A percentile compares a stretch with the other conserved stretches of the same genome.
Conservation (phyloP, 2,329 filamentous ascomycete genomes). For the Davidsoniella virescens region DNA sequence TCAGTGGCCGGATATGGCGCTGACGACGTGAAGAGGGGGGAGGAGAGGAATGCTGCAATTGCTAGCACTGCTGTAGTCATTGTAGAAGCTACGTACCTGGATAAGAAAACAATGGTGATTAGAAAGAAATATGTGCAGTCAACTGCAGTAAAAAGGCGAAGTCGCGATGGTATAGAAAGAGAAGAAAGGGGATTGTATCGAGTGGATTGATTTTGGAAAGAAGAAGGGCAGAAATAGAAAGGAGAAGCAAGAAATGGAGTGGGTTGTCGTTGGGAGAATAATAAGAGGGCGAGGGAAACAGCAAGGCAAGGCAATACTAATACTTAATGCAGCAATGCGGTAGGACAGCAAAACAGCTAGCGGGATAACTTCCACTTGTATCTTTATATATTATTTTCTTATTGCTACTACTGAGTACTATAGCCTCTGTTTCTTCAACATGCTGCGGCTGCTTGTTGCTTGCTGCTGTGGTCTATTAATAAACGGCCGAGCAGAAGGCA, state of each 20-base stretch:
- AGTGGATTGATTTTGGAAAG: not conserved
- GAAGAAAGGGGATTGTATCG: not conserved
- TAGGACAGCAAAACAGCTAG: not conserved
- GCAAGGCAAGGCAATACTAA: not conserved
- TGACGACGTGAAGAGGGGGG: not conserved
- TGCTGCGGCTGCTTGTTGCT: too few relatives aligned
- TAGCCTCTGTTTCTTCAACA: not conserved
- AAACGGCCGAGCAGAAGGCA: not conserved
- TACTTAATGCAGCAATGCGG: constrained; percentile 1
- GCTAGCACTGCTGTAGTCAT: not conserved
- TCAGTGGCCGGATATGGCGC: too few relatives aligned
- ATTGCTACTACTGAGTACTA: not conserved
- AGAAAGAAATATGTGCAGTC: constrained; percentile 12
- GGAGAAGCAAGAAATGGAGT: constrained; percentile 7
- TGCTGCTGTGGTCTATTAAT: not conserved
- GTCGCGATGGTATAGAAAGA: constrained; percentile 8
- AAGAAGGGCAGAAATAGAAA: constrained; percentile 3
- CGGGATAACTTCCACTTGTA: too few relatives aligned
- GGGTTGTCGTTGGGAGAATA: constrained; percentile 4
- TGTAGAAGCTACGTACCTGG: constrained; percentile 5
- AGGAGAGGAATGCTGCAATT: not conserved
- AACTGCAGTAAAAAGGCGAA: constrained; percentile 11
- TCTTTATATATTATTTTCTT: not conserved
- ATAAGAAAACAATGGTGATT: constrained; percentile 11
- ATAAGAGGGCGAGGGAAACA: constrained; percentile 2